Evolutionary conservation across 2,329 filamentous ascomycete genomes (phyloP), one percentile per base, ranked within the genome.

Genomic region (Metarhizium guizhouense): DNA sequence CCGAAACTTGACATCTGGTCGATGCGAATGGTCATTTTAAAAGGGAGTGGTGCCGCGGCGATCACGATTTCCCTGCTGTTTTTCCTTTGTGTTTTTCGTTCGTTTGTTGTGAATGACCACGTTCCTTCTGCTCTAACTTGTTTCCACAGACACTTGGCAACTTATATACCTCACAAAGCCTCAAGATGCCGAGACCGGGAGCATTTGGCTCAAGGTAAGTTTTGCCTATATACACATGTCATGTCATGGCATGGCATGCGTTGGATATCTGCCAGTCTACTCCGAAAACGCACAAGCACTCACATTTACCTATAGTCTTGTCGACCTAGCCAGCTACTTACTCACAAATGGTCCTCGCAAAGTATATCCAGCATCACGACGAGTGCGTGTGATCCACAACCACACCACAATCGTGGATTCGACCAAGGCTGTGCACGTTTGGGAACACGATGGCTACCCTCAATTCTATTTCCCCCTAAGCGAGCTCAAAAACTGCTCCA

Each of bases 391-490:
- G 47, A 54, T 72, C 10, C 63, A 67, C 55, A 68, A 71, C 55
- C 61, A 64, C 29, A 60, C 59, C 4, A 62, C 62, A 55, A 67
- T 73, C 29, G 66, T 71, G 16, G 74, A 76, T 56, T 73, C 73
- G 0, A 68, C 65, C 1, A 57, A 64, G 25, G 72, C 70, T 2
- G 53, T 67, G 16, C 70, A 68, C 55, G 68, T 76, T 8, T 76
- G 74, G 74, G 74, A 76, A 60, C 76, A 81, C 57, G 68, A 72
- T 1, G 72, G 65, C 54, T 81, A 78, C 61, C 77, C 76, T 1
- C 70, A 78, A 30, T 73, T 71, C 56, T 77, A 76, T 54, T 61
- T 78, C 3, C 72, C 73, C 0, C 51, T 53, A 0, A 47, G 57
- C 0, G 67, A 65, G 43, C 56, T 73, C 5, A 63, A 56, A 10